Conservation (phyloP, 202 grass and related monocot species). For the Alloteropsis angusta region DNA sequence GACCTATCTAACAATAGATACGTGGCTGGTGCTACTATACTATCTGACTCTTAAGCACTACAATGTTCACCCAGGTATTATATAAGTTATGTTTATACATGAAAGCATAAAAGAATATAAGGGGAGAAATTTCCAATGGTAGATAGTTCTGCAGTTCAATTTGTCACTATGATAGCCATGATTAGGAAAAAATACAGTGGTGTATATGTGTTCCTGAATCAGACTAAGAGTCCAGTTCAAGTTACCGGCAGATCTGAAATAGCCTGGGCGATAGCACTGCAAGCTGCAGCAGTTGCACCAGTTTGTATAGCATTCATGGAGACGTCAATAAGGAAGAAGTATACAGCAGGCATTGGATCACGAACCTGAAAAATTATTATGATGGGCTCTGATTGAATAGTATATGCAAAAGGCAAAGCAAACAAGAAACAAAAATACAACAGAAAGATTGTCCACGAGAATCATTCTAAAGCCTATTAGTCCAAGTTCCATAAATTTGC, state of each 20-base stretch:
- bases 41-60: neutral
- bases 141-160: neutral
- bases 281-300: slow-evolving; percentile 80
- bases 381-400: neutral
- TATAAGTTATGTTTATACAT: neutral
- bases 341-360: slow-evolving; percentile 87
- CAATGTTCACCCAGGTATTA: neutral
- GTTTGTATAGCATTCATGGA: slow-evolving; percentile 80
- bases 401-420: neutral
- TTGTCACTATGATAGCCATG: neutral
- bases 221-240: neutral
- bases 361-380: slow-evolving; percentile 55
- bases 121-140: neutral
- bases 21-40: too few relatives aligned
- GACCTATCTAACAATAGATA: neutral
- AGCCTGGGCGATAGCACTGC: slow-evolving; percentile 72
- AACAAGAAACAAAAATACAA: slow-evolving; percentile 13
- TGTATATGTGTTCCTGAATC: neutral
- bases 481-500: neutral
- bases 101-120: neutral
- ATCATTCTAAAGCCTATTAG: neutral
- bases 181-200: neutral
- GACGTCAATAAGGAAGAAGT: slow-evolving; percentile 76
- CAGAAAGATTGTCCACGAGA: neutral
- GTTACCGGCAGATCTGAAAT: slow-evolving; percentile 80